These are phyloP conservation scores for Rhizophora apiculata DNA, from an alignment of 345 rosid genomes.

Conservation along the genomic window DNA sequence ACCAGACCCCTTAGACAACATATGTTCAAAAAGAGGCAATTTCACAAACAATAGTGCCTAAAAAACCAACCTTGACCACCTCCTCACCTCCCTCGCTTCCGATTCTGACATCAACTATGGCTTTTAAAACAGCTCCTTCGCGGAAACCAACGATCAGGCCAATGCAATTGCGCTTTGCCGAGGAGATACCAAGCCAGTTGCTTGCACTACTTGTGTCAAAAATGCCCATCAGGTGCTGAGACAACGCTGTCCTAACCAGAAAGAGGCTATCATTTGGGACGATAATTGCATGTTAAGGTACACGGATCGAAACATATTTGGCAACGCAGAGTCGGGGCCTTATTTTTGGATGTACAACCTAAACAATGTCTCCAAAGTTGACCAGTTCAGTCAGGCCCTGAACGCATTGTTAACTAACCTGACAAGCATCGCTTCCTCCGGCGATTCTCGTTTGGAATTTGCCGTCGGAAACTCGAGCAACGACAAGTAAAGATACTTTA, in stretches of 20 bases:
- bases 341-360: not conserved
- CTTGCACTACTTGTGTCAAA: constrained; percentile 33
- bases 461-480: constrained; percentile 7
- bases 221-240: constrained; percentile 21
- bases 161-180: constrained; percentile 37
- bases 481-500: not conserved
- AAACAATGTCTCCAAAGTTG: constrained; percentile 9
- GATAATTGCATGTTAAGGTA: constrained; percentile 28
- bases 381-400: constrained; percentile 16
- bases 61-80: constrained; percentile 10
- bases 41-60: constrained; percentile 23
- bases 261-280: constrained; percentile 31
- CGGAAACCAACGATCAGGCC: constrained; percentile 23
- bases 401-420: constrained; percentile 13
- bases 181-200: constrained; percentile 36
- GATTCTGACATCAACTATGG: not conserved
- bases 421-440: constrained; percentile 15
- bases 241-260: constrained; percentile 16
- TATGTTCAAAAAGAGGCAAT: not conserved
- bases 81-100: constrained; percentile 15
- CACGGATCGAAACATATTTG: constrained; percentile 12
- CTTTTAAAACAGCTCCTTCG: not conserved
- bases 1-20: not conserved
- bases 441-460: constrained; percentile 19
- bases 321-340: not conserved